Evolutionary conservation across 83 land plant species (phyloP), one percentile per base, ranked within the genome.

Genomic region (Picea abies): DNA sequence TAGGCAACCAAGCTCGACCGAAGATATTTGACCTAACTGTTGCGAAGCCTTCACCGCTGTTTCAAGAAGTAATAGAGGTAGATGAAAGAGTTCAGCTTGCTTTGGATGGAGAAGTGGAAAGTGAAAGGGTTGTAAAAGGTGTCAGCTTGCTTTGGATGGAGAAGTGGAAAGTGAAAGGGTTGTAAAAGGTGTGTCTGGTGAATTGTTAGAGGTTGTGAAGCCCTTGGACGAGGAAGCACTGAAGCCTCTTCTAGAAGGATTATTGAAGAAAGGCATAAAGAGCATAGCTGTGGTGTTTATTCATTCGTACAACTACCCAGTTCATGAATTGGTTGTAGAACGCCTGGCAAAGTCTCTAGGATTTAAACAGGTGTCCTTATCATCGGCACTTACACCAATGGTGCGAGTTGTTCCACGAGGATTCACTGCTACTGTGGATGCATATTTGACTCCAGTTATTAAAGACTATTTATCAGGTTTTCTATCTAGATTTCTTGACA

Each of bases 401-500:
- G 94, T 98, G 81, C 93, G 99, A 68, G 99, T 96, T 77, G 99
- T 98, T 29, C 99, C 99, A 63, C 87, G 99, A 60, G 99, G 99
- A 70, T 83, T 88, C 10, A 98, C 99, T 2, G 99, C 99, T 26
- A 91, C 90, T 77, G 99, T 96, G 26, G 99, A 98, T 93, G 99
- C 99, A 11, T 98, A 98, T 78, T 90, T 98, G 47, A 98, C 99
- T 25, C 99, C 99, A 0, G 96, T 98, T n/a, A 96, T 98, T 39
- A 95, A 93, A 67, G 95, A 94, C 25, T 98, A 98, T 65, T 83
- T 98, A 52, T 88, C 92, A 2, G 97, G 99, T 0, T 98, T 98
- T 83, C 91, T 98, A 37, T 96, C 99, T 19, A 89, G 86, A 66
- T 98, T 98, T n/a, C n/a, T n/a, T n/a, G n/a, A n/a, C n/a, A n/a